Evolutionary conservation across 2,329 filamentous ascomycete species (phyloP).

Genomic region (Scortechinia acanthostroma): DNA sequence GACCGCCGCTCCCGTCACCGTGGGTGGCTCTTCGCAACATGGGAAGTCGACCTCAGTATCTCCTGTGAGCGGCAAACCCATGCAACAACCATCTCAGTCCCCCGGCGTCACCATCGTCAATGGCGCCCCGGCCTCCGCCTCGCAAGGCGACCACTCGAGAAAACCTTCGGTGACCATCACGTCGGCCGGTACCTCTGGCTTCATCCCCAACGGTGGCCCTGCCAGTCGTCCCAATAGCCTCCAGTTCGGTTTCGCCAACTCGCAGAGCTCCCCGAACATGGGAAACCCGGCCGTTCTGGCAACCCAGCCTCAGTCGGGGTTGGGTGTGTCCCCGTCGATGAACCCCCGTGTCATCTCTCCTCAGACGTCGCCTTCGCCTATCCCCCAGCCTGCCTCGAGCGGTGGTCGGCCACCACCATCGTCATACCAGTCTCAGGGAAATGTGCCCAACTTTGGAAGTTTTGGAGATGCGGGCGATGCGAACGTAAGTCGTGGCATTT

Average conservation of each 20-base stretch:
- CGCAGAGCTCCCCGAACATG: constrained; percentile 58
- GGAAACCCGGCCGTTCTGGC: constrained; percentile 44
- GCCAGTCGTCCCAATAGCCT: constrained; percentile 52
- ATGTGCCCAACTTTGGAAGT: constrained; percentile 68
- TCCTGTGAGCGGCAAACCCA: constrained; percentile 3
- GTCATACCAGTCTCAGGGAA: constrained; percentile 50
- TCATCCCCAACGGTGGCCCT: constrained; percentile 66
- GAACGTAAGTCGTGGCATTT: background rate
- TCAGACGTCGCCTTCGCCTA: constrained; percentile 82
- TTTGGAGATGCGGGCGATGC: background rate
- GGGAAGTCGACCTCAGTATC: constrained; percentile 2
- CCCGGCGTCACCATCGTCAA: constrained; percentile 2
- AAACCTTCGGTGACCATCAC: constrained; percentile 90
- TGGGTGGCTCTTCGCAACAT: constrained; percentile 2
- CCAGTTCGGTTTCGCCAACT: constrained; percentile 70
- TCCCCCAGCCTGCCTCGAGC: constrained; percentile 77
- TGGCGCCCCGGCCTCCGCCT: background rate
- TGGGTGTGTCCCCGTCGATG: constrained; percentile 1
- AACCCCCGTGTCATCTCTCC: constrained; percentile 77
- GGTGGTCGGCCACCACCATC: constrained; percentile 77
- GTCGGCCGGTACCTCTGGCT: constrained; percentile 71
- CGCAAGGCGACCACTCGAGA: constrained; percentile 44
- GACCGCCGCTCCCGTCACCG: constrained; percentile 35
- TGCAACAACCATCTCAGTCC: background rate
- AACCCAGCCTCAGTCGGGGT: background rate